Conservation (phyloP, 257 asterid species). For the Solanum chilense region DNA sequence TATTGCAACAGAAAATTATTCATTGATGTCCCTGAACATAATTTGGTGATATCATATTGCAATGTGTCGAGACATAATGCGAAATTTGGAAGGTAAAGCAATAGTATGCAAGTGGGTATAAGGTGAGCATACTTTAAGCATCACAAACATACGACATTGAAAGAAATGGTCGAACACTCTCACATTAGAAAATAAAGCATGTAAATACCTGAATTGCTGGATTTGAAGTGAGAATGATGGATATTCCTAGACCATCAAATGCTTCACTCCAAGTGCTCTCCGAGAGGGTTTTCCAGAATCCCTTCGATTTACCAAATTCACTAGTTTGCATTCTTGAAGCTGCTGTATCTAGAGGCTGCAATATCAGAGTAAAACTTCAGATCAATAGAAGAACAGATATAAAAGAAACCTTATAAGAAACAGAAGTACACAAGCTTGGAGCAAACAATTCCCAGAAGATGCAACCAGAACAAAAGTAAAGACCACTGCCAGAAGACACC, state of each 20-base stretch:
- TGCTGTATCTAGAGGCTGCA: constrained; percentile 91
- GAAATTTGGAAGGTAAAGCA: not conserved
- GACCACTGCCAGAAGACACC: not conserved
- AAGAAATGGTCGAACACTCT: not conserved
- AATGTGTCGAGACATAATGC: not conserved
- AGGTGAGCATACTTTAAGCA: not conserved
- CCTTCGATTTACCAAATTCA: constrained; percentile 79
- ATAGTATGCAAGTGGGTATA: not conserved
- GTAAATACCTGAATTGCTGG: constrained; percentile 77
- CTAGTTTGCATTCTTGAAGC: constrained; percentile 97
- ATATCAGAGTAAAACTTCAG: not conserved
- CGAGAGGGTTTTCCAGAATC: constrained; percentile 63
- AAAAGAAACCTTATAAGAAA: not conserved
- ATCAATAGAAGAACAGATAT: not conserved
- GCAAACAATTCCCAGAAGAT: not conserved
- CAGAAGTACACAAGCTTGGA: not conserved
- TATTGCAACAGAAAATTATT: constrained; percentile 4
- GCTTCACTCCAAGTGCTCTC: constrained; percentile 77
- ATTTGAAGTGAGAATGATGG: constrained; percentile 79
- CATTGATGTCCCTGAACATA: not conserved
- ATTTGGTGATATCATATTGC: not conserved
- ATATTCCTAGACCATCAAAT: constrained; percentile 84
- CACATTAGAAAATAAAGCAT: not conserved
- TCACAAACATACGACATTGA: not conserved
- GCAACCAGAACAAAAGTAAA: not conserved